Conservation (phyloP, 2,329 filamentous ascomycete species). For the Madurella mycetomatis region DNA sequence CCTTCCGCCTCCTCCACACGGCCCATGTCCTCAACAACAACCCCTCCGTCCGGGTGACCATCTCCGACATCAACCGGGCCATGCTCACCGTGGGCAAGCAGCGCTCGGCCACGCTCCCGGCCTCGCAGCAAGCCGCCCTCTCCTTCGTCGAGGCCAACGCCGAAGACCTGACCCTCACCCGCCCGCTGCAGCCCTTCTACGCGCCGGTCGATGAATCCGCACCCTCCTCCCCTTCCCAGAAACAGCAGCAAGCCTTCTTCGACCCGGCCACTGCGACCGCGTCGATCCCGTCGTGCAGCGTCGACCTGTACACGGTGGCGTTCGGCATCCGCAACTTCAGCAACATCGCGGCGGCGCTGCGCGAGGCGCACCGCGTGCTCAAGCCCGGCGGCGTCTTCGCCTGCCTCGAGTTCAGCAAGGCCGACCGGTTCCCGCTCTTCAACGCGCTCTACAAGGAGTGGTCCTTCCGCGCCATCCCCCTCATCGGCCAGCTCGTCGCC, state of each 20-base stretch:
- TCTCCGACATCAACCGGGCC: constrained; percentile 91
- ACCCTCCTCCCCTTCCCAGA: not conserved
- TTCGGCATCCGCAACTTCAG: constrained; percentile 98
- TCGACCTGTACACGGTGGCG: constrained; percentile 95
- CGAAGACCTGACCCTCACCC: constrained; percentile 54
- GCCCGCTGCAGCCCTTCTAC: constrained; percentile 17
- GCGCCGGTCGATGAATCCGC: not conserved
- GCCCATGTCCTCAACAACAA: constrained; percentile 77
- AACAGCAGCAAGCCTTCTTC: constrained; percentile 18
- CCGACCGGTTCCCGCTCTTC: constrained; percentile 69
- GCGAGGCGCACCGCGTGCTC: constrained; percentile 80
- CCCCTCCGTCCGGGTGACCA: constrained; percentile 75
- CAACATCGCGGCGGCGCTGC: constrained; percentile 76
- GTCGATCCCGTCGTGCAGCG: constrained; percentile 60
- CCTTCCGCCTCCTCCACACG: constrained; percentile 91
- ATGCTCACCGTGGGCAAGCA: constrained; percentile 89
- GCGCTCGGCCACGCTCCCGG: constrained; percentile 58
- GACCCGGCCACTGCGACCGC: constrained; percentile 27
- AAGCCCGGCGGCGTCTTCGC: constrained; percentile 95
- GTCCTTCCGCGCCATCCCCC: constrained; percentile 89
- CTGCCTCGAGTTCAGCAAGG: constrained; percentile 90
- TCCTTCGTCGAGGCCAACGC: constrained; percentile 88
- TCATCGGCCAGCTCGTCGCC: constrained; percentile 93
- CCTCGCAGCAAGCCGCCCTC: constrained; percentile 53
- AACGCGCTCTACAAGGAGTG: constrained; percentile 89